Evolutionary conservation across 2,329 filamentous ascomycete genomes (phyloP).

Genomic region (Amphichorda felina): DNA sequence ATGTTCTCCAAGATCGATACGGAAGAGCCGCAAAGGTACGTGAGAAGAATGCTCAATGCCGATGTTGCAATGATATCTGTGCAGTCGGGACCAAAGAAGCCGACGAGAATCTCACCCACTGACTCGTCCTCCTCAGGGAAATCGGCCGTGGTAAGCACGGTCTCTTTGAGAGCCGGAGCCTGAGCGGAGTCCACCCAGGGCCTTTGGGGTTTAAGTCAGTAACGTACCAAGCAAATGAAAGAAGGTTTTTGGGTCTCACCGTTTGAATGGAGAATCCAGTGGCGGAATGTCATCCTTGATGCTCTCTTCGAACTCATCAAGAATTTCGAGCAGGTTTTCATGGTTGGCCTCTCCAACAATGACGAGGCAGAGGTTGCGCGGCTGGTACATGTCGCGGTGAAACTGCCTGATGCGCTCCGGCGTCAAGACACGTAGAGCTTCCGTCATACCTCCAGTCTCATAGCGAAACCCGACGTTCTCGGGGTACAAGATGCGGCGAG

Average conservation of each 20-base stretch:
- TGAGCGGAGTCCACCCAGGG: slow-evolving; percentile 88
- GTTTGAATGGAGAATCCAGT: slow-evolving; percentile 61
- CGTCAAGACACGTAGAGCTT: slow-evolving; percentile 74
- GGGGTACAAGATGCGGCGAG: slow-evolving; percentile 73
- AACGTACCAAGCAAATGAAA: not conserved
- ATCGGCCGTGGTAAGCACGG: slow-evolving; percentile 65
- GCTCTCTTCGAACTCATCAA: slow-evolving; percentile 80
- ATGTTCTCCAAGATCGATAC: slow-evolving; percentile 85
- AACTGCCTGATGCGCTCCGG: slow-evolving; percentile 88
- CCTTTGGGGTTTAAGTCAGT: slow-evolving; percentile 12
- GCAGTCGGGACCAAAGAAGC: slow-evolving; percentile 77
- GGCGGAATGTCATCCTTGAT: slow-evolving; percentile 74
- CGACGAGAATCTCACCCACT: slow-evolving; percentile 75
- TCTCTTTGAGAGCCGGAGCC: slow-evolving; percentile 59
- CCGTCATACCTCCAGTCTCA: slow-evolving; percentile 96
- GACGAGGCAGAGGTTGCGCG: slow-evolving; percentile 83
- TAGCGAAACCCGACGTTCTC: slow-evolving; percentile 88
- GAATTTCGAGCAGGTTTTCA: slow-evolving; percentile 61
- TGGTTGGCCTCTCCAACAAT: slow-evolving; percentile 90
- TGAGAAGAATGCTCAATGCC: slow-evolving; percentile 68
- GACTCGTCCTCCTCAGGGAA: slow-evolving; percentile 97
- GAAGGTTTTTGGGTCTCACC: slow-evolving; percentile 22
- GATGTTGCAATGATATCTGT: slow-evolving; percentile 55
- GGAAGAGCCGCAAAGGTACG: slow-evolving; percentile 86
- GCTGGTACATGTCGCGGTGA: slow-evolving; percentile 95